Percentiles rank a stretch among this genome's conserved stretches.
These are phyloP conservation scores for Epichloe coenophiala DNA, from an alignment of 2,329 filamentous ascomycete species.

Conservation along the genomic window DNA sequence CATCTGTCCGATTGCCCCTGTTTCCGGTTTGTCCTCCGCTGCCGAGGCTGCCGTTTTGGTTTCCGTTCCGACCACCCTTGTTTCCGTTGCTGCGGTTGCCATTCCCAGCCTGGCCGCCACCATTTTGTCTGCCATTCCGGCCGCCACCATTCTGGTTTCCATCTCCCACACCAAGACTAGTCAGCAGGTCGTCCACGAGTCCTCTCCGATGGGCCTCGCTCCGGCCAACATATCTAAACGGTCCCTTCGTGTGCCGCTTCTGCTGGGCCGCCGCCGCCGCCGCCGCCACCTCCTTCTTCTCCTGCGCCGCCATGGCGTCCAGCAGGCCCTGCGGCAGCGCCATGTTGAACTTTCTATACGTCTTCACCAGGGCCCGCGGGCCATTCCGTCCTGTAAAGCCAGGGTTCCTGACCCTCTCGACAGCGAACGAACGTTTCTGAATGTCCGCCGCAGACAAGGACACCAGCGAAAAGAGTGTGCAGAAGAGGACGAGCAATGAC, in stretches of 20 bases:
- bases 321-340: constrained; percentile 29
- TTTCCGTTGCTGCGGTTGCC: background rate
- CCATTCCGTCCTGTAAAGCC: constrained; percentile 42
- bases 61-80: background rate
- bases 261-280: background rate
- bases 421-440: constrained; percentile 46
- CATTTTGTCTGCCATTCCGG: too few relatives aligned
- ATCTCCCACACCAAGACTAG: background rate
- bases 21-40: background rate
- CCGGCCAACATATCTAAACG: background rate
- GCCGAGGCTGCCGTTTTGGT: constrained; percentile 29
- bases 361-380: constrained; percentile 47
- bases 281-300: too few relatives aligned
- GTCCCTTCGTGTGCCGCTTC: background rate
- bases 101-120: background rate
- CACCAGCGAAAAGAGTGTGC: constrained; percentile 33
- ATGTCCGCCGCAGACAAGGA: constrained; percentile 30
- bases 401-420: constrained; percentile 43
- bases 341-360: constrained; percentile 55
- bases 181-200: background rate
- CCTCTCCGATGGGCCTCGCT: background rate
- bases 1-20: background rate
- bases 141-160: background rate
- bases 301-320: constrained; percentile 19
- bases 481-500: constrained; percentile 14